Evolutionary conservation across 2,329 filamentous ascomycete genomes (phyloP), one percentile per base, ranked within the genome.

Genomic region (Bimuria novae-zelandiae): DNA sequence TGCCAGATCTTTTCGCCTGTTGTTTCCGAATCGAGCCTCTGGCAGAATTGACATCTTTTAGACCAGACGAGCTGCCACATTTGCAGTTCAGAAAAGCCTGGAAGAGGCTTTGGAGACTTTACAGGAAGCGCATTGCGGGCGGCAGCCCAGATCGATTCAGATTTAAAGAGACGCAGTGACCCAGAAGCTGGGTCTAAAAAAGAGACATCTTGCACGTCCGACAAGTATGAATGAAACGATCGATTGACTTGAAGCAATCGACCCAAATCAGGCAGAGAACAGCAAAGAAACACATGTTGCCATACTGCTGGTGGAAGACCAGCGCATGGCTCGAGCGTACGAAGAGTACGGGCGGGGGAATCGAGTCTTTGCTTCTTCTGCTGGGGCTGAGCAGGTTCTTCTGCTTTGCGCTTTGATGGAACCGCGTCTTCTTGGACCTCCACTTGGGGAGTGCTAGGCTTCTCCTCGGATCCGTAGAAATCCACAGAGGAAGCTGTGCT

Each of bases 61-160:
- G 83, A 82, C 70, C 84, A 86, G 30, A 85, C 79, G 45, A 94
- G 76, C 64, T 82, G 83, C 83, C 90, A 91, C 89, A 92, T 92
- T 36, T 87, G 83, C 59, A 89, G 77, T 72, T 94, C 90, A 36
- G 83, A 83, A 67, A 82, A 83, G 52, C 80, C 81, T 47, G 77
- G 76, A 44, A 93, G 78, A 23, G 89, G 89, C 51, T 80, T 80
- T 41, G 90, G 90, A 77, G 92, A 84, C 60, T 82, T 81, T 22
- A 84, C 84, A 76, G 84, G 83, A 70, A 84, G 86, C 17, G 77
- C 74, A 62, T 85, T 85, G 66, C 89, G 84, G 63, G 89, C 88
- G 60, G 80, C 77, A 68, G 82, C 82, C 89, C 89, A 93, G 63
- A 93, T 85, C 42, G 76, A 74, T 67, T 90, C 84, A 63, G 88